Percentiles rank a stretch among this genome's conserved stretches.
phyloP scores from a whole-genome alignment of 768 basidiomycete genomes.

The Agrocybe pediades region DNA sequence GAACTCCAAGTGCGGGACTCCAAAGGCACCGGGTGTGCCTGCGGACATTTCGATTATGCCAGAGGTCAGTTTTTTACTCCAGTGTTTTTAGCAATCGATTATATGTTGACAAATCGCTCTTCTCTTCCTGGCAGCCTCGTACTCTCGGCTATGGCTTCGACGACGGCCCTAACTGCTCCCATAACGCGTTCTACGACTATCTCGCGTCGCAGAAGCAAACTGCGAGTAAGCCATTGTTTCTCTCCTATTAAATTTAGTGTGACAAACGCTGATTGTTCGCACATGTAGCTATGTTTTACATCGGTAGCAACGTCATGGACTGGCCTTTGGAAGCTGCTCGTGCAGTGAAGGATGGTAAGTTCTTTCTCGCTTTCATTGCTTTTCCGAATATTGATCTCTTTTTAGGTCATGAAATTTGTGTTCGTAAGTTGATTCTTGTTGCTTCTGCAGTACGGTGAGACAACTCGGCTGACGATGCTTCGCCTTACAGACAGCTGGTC shows the following conservation, averaged over 20 bases:
- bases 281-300: conserved; percentile 56
- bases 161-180: conserved; percentile 67
- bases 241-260: not conserved
- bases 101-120: no score
- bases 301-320: conserved; percentile 58
- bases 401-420: conserved; percentile 58
- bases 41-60: conserved; percentile 48
- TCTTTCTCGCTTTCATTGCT: not conserved
- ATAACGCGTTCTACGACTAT: conserved; percentile 63
- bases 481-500: conserved; percentile 49
- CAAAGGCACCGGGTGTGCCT: conserved; percentile 45
- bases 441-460: not conserved
- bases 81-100: no score
- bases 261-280: not conserved
- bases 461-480: not conserved
- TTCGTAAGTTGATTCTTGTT: conserved; percentile 44
- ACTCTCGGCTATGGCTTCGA: conserved; percentile 65
- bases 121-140: conserved; percentile 37
- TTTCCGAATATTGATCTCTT: not conserved
- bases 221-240: conserved; percentile 56
- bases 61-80: conserved; percentile 43
- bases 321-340: conserved; percentile 61
- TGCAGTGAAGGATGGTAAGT: conserved; percentile 48
- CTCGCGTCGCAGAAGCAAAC: conserved; percentile 54
- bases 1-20: conserved; percentile 40